These are phyloP conservation scores for Aspergillus ustus DNA, from an alignment of 2,329 filamentous ascomycete genomes.

Conservation along the genomic window DNA sequence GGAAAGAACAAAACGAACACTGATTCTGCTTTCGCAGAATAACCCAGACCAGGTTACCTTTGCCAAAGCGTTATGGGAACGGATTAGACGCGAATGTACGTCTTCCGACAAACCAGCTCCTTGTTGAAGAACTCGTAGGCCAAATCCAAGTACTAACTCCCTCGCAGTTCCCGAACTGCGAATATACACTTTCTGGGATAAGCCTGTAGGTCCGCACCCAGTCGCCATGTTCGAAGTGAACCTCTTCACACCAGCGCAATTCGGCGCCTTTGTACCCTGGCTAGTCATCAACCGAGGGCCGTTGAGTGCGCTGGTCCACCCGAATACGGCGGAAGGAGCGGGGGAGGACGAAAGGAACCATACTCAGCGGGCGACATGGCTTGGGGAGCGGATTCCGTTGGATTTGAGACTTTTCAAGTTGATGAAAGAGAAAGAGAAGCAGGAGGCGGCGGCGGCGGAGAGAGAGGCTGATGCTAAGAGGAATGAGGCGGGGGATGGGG, in stretches of 20 bases:
- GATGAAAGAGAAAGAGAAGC: slow-evolving; percentile 30
- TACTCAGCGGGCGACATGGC: slow-evolving; percentile 50
- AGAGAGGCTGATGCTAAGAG: neutral
- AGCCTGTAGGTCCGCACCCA: slow-evolving; percentile 79
- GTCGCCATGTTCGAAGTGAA: slow-evolving; percentile 94
- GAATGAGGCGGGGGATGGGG: neutral
- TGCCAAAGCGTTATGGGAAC: slow-evolving; percentile 74
- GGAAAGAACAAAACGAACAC: neutral
- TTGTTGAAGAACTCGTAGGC: neutral
- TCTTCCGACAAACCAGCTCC: neutral
- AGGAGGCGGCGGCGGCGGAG: slow-evolving; percentile 21
- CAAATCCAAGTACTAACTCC: neutral
- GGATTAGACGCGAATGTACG: slow-evolving; percentile 79
- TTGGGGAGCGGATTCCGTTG: slow-evolving; percentile 52
- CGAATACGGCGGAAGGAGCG: slow-evolving; percentile 63
- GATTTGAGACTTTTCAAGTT: slow-evolving; percentile 46
- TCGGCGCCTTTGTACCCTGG: slow-evolving; percentile 88
- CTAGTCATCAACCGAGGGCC: slow-evolving; percentile 80
- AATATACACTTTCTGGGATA: slow-evolving; percentile 78
- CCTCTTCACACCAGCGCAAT: slow-evolving; percentile 81
- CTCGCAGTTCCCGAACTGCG: slow-evolving; percentile 77
- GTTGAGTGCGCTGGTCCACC: slow-evolving; percentile 78
- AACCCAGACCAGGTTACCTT: slow-evolving; percentile 67
- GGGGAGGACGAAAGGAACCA: slow-evolving; percentile 58
- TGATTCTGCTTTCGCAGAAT: slow-evolving; percentile 41